phyloP scores from a whole-genome alignment of 352 stramenopile genomes.

The Phytophthora crassamura region DNA sequence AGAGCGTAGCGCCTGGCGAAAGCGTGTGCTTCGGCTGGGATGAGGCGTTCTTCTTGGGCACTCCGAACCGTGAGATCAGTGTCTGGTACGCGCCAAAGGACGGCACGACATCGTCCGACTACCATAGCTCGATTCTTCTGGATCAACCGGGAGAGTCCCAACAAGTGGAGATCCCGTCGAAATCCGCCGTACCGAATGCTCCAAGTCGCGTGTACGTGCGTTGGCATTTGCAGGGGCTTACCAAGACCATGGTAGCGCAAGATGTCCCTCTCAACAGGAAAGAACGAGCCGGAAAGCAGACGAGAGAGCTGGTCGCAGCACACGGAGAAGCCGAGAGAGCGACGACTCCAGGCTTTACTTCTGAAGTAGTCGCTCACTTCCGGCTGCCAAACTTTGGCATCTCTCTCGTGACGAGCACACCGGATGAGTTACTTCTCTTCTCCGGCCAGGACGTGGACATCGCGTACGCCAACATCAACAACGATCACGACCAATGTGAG shows the following conservation, averaged over 20 bases:
- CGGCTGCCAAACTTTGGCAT: conserved; percentile 70
- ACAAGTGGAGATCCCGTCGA: conserved; percentile 64
- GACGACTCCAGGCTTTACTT: conserved; percentile 42
- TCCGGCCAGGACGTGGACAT: conserved; percentile 74
- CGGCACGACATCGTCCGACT: conserved; percentile 41
- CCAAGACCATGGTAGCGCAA: conserved; percentile 84
- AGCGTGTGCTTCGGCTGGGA: conserved; percentile 87
- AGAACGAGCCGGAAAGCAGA: conserved; percentile 50
- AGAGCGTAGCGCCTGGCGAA: conserved; percentile 73
- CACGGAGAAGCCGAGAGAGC: conserved; percentile 19
- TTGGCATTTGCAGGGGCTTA: conserved; percentile 85
- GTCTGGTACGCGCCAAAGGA: conserved; percentile 62
- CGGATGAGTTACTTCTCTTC: conserved; percentile 80
- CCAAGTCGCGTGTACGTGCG: conserved; percentile 66
- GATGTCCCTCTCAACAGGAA: conserved; percentile 62
- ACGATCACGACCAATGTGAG: conserved; percentile 85
- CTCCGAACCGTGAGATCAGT: conserved; percentile 64
- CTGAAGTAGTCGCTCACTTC: conserved; percentile 63
- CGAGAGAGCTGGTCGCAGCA: conserved; percentile 53
- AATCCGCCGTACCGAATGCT: conserved; percentile 31
- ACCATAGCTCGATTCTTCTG: conserved; percentile 65
- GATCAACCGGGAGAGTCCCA: conserved; percentile 77
- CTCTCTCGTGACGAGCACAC: conserved; percentile 75
- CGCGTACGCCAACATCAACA: conserved; percentile 65
- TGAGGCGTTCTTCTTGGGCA: conserved; percentile 80